A percentile compares a stretch with the other conserved stretches of the same genome.
These are phyloP conservation scores for Solanum piurae DNA, from an alignment of 257 asterid species.

Conservation along the genomic window DNA sequence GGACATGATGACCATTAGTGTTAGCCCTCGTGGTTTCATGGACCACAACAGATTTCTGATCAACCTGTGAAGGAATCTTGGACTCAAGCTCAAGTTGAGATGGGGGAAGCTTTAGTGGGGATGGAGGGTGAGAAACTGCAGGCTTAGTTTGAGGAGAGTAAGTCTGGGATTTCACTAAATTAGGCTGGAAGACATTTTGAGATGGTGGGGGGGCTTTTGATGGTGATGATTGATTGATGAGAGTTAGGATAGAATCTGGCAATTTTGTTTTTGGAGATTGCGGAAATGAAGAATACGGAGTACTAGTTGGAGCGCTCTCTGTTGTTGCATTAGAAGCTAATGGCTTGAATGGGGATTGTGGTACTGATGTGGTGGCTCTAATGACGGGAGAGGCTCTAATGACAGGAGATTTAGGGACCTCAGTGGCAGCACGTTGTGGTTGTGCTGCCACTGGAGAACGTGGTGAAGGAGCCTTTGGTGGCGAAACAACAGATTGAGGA, in stretches of 20 bases:
- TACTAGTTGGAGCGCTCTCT: not conserved
- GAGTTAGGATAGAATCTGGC: not conserved
- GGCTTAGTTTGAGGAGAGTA: constrained; percentile 9
- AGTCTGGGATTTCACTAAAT: not conserved
- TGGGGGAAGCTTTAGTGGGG: constrained; percentile 10
- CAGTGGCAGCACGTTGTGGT: not conserved
- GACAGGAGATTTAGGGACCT: not conserved
- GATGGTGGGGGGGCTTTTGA: not conserved
- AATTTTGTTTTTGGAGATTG: not conserved
- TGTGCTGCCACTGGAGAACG: not conserved
- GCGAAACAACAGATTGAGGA: not conserved
- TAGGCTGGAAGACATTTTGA: not conserved
- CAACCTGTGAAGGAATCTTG: not conserved
- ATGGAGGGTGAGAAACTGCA: not conserved
- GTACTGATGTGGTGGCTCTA: not conserved
- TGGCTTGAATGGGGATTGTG: not conserved
- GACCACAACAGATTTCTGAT: constrained; percentile 6
- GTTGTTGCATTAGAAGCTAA: not conserved
- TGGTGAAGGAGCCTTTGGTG: not conserved
- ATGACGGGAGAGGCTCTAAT: not conserved
- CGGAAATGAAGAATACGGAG: not conserved
- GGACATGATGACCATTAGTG: not conserved
- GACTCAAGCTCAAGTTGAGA: not conserved
- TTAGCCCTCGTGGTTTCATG: not conserved
- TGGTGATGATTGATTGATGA: constrained; percentile 3